These are phyloP conservation scores for Lecanoromycetidae sp. DNA, from an alignment of 2,329 filamentous ascomycete genomes.

Conservation along the genomic window DNA sequence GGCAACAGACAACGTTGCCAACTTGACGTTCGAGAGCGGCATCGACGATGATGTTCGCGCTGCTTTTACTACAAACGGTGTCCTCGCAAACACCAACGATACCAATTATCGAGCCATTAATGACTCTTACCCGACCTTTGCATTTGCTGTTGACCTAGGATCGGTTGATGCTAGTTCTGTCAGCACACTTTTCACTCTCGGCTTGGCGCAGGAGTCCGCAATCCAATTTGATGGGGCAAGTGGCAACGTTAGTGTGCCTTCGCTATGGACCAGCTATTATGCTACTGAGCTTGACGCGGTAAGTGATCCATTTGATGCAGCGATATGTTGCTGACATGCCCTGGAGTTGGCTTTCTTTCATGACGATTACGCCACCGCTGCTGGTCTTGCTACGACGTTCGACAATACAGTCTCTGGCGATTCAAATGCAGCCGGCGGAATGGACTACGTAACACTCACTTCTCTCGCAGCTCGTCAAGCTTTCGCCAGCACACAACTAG, in stretches of 20 bases:
- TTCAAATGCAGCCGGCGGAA: constrained; percentile 25
- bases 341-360: constrained; percentile 28
- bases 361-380: constrained; percentile 29
- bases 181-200: constrained; percentile 38
- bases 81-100: constrained; percentile 35
- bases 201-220: constrained; percentile 37
- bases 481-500: constrained; percentile 31
- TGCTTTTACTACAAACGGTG: constrained; percentile 34
- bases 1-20: constrained; percentile 32
- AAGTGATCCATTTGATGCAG: constrained; percentile 9
- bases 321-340: not conserved
- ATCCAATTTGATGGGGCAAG: constrained; percentile 38
- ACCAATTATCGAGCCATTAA: constrained; percentile 39
- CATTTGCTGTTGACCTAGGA: constrained; percentile 40
- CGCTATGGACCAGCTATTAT: constrained; percentile 41
- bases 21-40: constrained; percentile 38
- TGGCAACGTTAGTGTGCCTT: constrained; percentile 29
- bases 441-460: constrained; percentile 33
- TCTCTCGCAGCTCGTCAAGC: constrained; percentile 31
- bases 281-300: constrained; percentile 28
- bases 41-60: constrained; percentile 35
- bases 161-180: constrained; percentile 27
- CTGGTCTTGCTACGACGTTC: constrained; percentile 25
- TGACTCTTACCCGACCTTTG: constrained; percentile 41
- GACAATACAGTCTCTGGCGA: constrained; percentile 24